Evolutionary conservation across 352 stramenopile genomes (phyloP), one percentile per base, ranked within the genome.

Genomic region (Phytophthora palmivora): DNA sequence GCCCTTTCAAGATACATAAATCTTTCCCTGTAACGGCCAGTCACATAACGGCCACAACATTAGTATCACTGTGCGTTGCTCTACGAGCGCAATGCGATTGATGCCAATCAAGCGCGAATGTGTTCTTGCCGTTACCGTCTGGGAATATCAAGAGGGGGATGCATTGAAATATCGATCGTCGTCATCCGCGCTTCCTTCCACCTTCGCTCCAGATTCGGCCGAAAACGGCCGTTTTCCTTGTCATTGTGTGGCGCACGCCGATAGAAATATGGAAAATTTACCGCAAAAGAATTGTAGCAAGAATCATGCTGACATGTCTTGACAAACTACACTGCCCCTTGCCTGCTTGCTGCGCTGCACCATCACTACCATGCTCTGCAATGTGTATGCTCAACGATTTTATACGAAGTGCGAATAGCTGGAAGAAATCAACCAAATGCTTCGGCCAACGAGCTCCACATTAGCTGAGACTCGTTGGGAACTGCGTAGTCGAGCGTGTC

Each of bases 401-500:
- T 6, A 6, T 6, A n/a, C n/a, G n/a, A 28, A 28, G 24, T 28
- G 24, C 24, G 24, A 28, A 28, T 28, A 28, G 24, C 24, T 3
- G 24, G 26, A 11, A 41, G 39, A 18, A 34, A 33, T 67, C 52
- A 58, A 7, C 45, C 33, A 57, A 74, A 74, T 28, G 74, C 79
- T 12, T 65, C 52, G 3, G 69, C 50, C 41, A 91, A 56, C 19
- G 77, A 64, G 3, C 72, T 51, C 82, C 82, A 91, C 79, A 91
- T 91, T 32, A 55, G 50, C 48, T 61, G 58, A 16, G 78, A 72
- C 57, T 83, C 82, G 33, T 79, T 67, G 15, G 16, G 24, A 15
- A 70, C 52, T 32, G 33, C 49, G 63, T 92, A 92, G 65, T 89
- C 78, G n/a, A 93, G 64, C 26, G 81, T 74, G 57, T 94, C 84